phyloP scores from a whole-genome alignment of 2,329 filamentous ascomycete genomes.

The Meredithiella fracta region DNA sequence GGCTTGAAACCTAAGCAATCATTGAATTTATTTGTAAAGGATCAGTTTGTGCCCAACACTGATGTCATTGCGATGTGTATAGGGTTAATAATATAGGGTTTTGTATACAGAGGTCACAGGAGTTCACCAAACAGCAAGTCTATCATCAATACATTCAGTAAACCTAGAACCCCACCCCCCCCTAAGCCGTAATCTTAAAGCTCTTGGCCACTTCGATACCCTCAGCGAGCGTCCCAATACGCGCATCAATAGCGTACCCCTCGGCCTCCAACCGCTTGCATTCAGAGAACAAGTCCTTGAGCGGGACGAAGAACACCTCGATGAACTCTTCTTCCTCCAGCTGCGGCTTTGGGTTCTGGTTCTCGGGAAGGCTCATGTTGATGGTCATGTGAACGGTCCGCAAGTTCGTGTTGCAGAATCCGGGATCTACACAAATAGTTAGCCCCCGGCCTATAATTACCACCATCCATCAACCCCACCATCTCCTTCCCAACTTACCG shows the following conservation, averaged over 20 bases:
- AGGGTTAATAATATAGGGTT: not conserved
- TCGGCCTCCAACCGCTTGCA: conserved; percentile 49
- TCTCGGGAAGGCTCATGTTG: conserved; percentile 51
- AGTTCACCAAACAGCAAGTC: too few relatives aligned
- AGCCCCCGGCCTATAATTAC: not conserved
- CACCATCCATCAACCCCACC: not conserved
- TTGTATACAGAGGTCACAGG: too few relatives aligned
- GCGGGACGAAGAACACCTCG: conserved; percentile 54
- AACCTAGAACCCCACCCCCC: too few relatives aligned
- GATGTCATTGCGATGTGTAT: not conserved
- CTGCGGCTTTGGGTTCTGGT: conserved; percentile 50
- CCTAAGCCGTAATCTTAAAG: conserved; percentile 23
- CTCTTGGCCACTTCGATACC: conserved; percentile 56
- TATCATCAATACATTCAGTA: too few relatives aligned
- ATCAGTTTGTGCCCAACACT: not conserved
- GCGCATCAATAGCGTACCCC: conserved; percentile 64
- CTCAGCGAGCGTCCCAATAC: conserved; percentile 62
- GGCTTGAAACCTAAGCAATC: not conserved
- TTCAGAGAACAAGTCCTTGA: conserved; percentile 47
- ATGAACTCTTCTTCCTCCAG: conserved; percentile 73
- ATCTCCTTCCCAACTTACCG: conserved; percentile 22
- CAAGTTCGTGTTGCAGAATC: conserved; percentile 51
- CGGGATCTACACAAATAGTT: conserved; percentile 29
- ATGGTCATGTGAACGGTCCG: conserved; percentile 57
- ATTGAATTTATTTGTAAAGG: not conserved